Conservation (phyloP, 495 filamentous ascomycete species). For the Aspergillus avenaceus region DNA sequence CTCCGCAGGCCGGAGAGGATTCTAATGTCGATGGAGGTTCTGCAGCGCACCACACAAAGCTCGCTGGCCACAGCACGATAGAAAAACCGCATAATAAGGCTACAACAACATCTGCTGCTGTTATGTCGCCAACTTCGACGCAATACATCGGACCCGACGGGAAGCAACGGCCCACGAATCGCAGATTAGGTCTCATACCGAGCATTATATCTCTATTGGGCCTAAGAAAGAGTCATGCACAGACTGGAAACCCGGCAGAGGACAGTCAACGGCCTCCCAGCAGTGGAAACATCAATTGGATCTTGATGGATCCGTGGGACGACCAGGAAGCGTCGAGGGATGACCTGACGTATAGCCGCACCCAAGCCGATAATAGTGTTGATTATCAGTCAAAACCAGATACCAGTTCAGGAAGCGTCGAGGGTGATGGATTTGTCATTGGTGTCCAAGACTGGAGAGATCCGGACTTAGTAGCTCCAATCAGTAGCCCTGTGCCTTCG, state of each 20-base stretch:
- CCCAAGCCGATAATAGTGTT: background rate
- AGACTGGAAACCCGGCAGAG: slow-evolving; percentile 20
- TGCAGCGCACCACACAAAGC: slow-evolving; percentile 19
- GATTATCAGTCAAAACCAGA: slow-evolving; percentile 19
- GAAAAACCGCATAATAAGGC: slow-evolving; percentile 19
- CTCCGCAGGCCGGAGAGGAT: slow-evolving; percentile 59
- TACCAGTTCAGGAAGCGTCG: slow-evolving; percentile 17
- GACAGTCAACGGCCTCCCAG: slow-evolving; percentile 72
- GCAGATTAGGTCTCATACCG: slow-evolving; percentile 50
- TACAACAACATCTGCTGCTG: slow-evolving; percentile 19
- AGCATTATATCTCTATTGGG: slow-evolving; percentile 53
- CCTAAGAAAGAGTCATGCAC: slow-evolving; percentile 30
- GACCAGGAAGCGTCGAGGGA: slow-evolving; percentile 42
- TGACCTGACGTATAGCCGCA: slow-evolving; percentile 1
- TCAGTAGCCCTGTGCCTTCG: slow-evolving; percentile 24
- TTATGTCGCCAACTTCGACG: slow-evolving; percentile 24
- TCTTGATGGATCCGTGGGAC: slow-evolving; percentile 63
- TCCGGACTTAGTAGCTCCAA: slow-evolving; percentile 62
- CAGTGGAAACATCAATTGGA: slow-evolving; percentile 80
- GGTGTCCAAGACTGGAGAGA: slow-evolving; percentile 92
- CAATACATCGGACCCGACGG: slow-evolving; percentile 19
- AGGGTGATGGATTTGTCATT: slow-evolving; percentile 77
- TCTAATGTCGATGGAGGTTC: slow-evolving; percentile 47
- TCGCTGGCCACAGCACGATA: slow-evolving; percentile 16
- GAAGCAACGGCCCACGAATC: slow-evolving; percentile 12